Evolutionary conservation across 768 basidiomycete species (phyloP).

Genomic region (Kwoniella bestiolae): DNA sequence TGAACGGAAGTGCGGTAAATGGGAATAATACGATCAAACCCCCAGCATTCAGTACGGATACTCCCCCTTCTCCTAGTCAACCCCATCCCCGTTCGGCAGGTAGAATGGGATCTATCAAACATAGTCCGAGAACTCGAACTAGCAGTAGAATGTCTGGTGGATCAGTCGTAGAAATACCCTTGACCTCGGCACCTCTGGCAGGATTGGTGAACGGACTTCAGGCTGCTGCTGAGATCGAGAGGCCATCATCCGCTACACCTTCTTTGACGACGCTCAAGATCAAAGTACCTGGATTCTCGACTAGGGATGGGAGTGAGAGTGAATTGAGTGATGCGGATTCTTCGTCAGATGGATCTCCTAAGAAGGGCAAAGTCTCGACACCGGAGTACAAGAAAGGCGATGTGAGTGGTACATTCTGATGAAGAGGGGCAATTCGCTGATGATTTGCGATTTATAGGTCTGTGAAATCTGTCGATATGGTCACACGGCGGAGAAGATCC

Average conservation of each 20-base stretch:
- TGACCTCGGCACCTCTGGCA: background rate
- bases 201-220: background rate
- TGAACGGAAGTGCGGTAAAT: constrained; percentile 17
- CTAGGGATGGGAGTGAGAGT: constrained; percentile 44
- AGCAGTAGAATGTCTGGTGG: constrained; percentile 22
- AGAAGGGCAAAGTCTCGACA: constrained; percentile 4
- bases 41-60: constrained; percentile 29
- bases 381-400: constrained; percentile 52
- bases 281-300: constrained; percentile 46
- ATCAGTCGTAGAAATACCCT: background rate
- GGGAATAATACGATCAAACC: constrained; percentile 25
- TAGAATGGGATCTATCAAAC: constrained; percentile 22
- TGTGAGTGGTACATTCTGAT: constrained; percentile 25
- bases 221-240: constrained; percentile 15
- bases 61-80: constrained; percentile 37
- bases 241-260: constrained; percentile 12
- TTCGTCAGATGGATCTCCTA: constrained; percentile 23
- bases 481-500: constrained; percentile 85
- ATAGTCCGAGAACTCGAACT: constrained; percentile 30
- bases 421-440: background rate
- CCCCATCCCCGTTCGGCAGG: background rate
- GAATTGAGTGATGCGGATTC: constrained; percentile 47
- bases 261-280: constrained; percentile 30
- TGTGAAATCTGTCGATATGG: constrained; percentile 94
- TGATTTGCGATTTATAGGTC: constrained; percentile 55